Base-by-base conservation (phyloP, 495 filamentous ascomycete species). In the Xylaria venustula region DNA sequence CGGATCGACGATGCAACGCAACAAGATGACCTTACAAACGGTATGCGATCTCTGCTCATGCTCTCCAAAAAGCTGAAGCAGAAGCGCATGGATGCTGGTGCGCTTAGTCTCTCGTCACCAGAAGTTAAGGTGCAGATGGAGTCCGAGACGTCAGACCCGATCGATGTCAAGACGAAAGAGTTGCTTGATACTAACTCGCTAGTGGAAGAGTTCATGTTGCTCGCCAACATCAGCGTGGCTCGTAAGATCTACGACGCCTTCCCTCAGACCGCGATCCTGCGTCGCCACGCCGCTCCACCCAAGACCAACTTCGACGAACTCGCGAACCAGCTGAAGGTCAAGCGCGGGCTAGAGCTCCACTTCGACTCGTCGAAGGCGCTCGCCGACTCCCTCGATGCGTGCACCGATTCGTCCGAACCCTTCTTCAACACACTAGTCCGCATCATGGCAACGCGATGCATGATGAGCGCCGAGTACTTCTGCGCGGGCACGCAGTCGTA, bases 391-490 rank as follows among this genome's bases (percentile, higher is more conserved):
- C 81, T 98, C 2, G 95, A 98, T 75, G 75, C 67, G 15, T 98
- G 94, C 74, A 81, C 87, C 46, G 92, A 97, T 68, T 73, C 85
- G 0, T 67, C 81, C n/a, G 90, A 97, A 64, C 90, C 95, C 7
- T 98, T 97, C 83, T 97, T 98, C 83, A 98, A 98, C 81, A 98
- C 93, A 20, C 86, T 98, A 12, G 84, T 98, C 68, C 91, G 94
- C 64, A 96, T 98, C 77, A 85, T 98, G 75, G 94, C 94, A 8
- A 98, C 95, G 11, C 87, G 94, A 28, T 98, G 94, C 85, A 98
- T 98, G 95, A 96, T 95, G 79, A 93, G 92, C 32, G 94, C 94
- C 59, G 95, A 98, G 74, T 98, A 98, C 79, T 98, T 98, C 77
- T 92, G 90, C 76, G 86, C 92, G 0, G 94, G 94, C 61, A 92